Percentiles rank a stretch among this genome's conserved stretches.
phyloP scores from a whole-genome alignment of 371 early-diverging fungal genomes.

The Sporodiniella umbellata region DNA sequence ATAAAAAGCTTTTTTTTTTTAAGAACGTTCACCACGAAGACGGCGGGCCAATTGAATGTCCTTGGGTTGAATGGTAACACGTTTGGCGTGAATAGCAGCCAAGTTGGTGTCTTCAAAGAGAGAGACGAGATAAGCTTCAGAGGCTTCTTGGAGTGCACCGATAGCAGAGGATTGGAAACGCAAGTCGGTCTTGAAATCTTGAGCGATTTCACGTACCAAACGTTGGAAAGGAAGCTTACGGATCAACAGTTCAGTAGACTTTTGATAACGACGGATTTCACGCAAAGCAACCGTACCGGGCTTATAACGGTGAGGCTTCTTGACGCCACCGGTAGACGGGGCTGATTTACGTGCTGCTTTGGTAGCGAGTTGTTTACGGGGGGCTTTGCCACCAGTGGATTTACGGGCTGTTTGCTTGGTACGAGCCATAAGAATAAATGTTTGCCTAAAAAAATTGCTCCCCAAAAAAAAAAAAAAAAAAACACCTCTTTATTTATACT shows the following conservation, averaged over 20 bases:
- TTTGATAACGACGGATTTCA: conserved; percentile 98
- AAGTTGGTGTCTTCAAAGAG: conserved; percentile 76
- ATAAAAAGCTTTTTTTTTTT: conserved; percentile 32
- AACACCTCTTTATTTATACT: too few species aligned
- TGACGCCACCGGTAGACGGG: conserved; percentile 57
- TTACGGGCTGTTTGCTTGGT: conserved; percentile 99
- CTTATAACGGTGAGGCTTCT: conserved; percentile 88
- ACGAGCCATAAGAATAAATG: conserved; percentile 90
- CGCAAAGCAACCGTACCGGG: conserved; percentile 92
- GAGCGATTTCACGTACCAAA: conserved; percentile 94
- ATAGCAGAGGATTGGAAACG: conserved; percentile 98
- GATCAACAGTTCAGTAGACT: conserved; percentile 96
- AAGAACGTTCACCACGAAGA: conserved; percentile 59
- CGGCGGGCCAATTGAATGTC: conserved; percentile 91
- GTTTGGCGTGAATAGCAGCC: conserved; percentile 94
- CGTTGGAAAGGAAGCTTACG: conserved; percentile 99
- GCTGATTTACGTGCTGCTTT: conserved; percentile 79
- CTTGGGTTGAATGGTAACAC: conserved; percentile 95
- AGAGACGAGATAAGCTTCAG: conserved; percentile 92
- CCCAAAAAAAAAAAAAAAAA: too few species aligned
- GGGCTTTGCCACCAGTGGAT: conserved; percentile 98
- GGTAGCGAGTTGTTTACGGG: conserved; percentile 97
- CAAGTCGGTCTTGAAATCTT: conserved; percentile 96
- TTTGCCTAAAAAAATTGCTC: too few species aligned
- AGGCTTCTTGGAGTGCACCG: conserved; percentile 98